Percentiles rank a stretch among this genome's conserved stretches.
Evolutionary conservation across 257 asterid species (phyloP).

Genomic region (Cruciata laevipes): DNA sequence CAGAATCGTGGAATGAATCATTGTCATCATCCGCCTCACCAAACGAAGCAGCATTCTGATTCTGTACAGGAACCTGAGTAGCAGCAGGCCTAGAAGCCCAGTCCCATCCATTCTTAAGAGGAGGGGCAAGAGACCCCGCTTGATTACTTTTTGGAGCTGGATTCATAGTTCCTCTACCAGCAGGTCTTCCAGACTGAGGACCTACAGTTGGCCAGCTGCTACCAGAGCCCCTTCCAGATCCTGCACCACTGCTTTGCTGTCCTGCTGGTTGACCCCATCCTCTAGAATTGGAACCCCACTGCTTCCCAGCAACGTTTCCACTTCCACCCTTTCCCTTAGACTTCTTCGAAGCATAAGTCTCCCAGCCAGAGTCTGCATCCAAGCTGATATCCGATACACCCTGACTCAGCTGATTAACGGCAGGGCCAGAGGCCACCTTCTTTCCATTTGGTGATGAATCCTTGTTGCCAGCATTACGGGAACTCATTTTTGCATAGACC

Average conservation of each 20-base stretch:
- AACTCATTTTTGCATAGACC: conserved; percentile 32
- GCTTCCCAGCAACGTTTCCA: conserved; percentile 31
- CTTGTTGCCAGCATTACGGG: conserved; percentile 15
- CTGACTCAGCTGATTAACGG: conserved; percentile 26
- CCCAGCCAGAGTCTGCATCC: conserved; percentile 54
- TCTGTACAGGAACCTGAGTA: conserved; percentile 7
- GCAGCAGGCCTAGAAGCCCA: conserved; percentile 37
- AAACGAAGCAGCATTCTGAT: conserved; percentile 6
- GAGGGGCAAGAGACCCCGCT: conserved; percentile 38
- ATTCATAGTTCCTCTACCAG: conserved; percentile 39
- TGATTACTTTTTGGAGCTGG: conserved; percentile 13
- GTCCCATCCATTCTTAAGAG: conserved; percentile 42
- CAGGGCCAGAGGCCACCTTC: conserved; percentile 19
- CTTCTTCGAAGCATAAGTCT: conserved; percentile 40
- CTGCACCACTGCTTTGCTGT: conserved; percentile 33
- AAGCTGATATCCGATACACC: conserved; percentile 35
- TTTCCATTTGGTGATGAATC: conserved; percentile 26
- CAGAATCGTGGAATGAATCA: conserved; percentile 24
- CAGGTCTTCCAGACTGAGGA: conserved; percentile 30
- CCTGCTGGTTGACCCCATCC: conserved; percentile 55
- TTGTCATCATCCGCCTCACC: conserved; percentile 15
- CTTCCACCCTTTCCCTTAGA: conserved; percentile 39
- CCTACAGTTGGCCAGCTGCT: conserved; percentile 32
- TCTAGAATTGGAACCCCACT: conserved; percentile 35
- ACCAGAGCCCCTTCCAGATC: conserved; percentile 32